Evolutionary conservation across 2,329 filamentous ascomycete species (phyloP).

Genomic region (Lasiodiplodia theobromae): DNA sequence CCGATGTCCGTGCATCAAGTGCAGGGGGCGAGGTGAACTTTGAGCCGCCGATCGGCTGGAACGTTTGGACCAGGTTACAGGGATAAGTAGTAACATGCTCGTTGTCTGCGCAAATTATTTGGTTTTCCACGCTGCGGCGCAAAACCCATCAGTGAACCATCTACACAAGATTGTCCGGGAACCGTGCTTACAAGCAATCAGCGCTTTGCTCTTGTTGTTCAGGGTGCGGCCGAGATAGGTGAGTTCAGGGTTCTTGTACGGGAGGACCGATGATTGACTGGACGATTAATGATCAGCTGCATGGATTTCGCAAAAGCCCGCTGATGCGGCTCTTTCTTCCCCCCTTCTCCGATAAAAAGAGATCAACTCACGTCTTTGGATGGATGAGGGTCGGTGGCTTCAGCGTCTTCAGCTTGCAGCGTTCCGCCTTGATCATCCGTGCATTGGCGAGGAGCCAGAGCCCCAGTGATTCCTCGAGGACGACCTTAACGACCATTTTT

Average conservation of each 20-base stretch:
- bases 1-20: not conserved
- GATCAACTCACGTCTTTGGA: not conserved
- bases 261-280: not conserved
- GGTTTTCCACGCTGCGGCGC: not conserved
- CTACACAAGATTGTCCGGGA: not conserved
- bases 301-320: not conserved
- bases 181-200: conserved; percentile 3
- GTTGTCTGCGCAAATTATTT: not conserved
- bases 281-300: not conserved
- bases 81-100: not conserved
- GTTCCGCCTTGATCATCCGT: conserved; percentile 15
- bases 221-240: not conserved
- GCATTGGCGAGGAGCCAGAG: conserved; percentile 19
- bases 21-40: not conserved
- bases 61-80: not conserved
- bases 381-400: not conserved
- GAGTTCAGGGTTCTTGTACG: conserved; percentile 17
- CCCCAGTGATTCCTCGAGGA: conserved; percentile 8
- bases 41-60: not conserved
- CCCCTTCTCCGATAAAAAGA: not conserved
- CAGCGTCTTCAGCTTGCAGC: conserved; percentile 11
- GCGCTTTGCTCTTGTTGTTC: conserved; percentile 3
- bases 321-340: not conserved
- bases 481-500: conserved; percentile 2
- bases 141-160: not conserved